Conservation (phyloP, 495 filamentous ascomycete species). For the Bacidia gigantensis region DNA sequence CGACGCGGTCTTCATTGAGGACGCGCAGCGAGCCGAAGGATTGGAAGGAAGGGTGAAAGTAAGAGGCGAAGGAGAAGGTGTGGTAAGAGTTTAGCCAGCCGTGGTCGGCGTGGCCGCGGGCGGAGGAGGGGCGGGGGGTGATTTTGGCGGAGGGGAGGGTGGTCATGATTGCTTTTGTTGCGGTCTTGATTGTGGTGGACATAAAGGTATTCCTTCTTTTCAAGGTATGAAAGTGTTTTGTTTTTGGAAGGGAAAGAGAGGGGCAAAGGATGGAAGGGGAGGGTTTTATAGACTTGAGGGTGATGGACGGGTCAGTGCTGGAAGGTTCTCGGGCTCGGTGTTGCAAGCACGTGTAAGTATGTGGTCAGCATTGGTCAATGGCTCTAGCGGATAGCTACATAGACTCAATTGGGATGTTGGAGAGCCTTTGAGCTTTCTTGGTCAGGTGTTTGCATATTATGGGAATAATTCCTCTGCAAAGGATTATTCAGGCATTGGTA, state of each 20-base stretch:
- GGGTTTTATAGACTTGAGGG: background rate
- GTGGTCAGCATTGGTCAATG: background rate
- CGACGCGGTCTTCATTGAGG: slow-evolving; percentile 71
- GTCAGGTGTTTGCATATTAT: no score
- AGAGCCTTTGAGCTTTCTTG: background rate
- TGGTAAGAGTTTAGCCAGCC: slow-evolving; percentile 79
- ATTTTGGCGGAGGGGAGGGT: background rate
- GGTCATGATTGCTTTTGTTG: background rate
- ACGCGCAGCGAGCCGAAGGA: slow-evolving; percentile 61
- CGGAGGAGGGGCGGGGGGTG: slow-evolving; percentile 40
- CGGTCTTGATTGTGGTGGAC: background rate
- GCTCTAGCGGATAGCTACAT: no score
- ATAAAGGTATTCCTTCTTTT: no score
- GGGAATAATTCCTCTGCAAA: no score
- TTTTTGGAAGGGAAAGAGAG: background rate
- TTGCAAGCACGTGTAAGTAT: background rate
- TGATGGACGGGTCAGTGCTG: background rate
- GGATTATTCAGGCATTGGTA: background rate
- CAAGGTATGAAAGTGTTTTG: no score
- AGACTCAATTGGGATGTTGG: no score
- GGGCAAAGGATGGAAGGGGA: background rate
- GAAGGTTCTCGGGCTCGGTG: background rate
- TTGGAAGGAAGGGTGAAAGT: slow-evolving; percentile 50
- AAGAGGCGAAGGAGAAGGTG: slow-evolving; percentile 66
- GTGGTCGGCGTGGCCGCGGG: slow-evolving; percentile 59